phyloP scores from a whole-genome alignment of 148 eudicot genomes.

The Fagopyrum esculentum region DNA sequence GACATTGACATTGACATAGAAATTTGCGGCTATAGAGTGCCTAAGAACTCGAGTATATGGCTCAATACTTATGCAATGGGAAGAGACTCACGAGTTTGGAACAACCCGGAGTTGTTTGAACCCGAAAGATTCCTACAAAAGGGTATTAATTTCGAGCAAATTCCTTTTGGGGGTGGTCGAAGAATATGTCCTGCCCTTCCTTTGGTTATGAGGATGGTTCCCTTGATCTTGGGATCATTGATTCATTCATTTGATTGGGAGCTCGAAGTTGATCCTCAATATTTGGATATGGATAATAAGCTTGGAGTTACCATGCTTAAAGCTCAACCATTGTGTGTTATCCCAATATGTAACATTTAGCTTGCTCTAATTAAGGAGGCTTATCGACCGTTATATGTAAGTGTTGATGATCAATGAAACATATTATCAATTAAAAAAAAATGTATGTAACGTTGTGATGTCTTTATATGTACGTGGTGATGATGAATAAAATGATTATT shows the following conservation, averaged over 20 bases:
- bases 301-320: conserved; percentile 2
- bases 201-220: neutral
- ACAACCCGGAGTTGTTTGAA: neutral
- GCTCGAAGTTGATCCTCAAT: neutral
- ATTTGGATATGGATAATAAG: neutral
- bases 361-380: no score
- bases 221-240: neutral
- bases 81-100: conserved; percentile 14
- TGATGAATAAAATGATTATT: no score
- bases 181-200: neutral
- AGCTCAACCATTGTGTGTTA: neutral
- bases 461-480: no score
- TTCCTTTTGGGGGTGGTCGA: neutral
- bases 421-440: no score
- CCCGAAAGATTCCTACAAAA: conserved; percentile 14
- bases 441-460: neutral
- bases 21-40: conserved; percentile 5
- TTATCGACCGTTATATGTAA: no score
- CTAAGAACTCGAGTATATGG: conserved; percentile 1
- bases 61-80: conserved; percentile 18
- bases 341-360: neutral
- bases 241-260: conserved; percentile 5
- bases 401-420: neutral
- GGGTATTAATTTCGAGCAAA: neutral
- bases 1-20: neutral